A percentile compares a stretch with the other conserved stretches of the same genome.
Evolutionary conservation across 192 early-diverging fungal genomes (phyloP).

Genomic region (Backusella luteola): DNA sequence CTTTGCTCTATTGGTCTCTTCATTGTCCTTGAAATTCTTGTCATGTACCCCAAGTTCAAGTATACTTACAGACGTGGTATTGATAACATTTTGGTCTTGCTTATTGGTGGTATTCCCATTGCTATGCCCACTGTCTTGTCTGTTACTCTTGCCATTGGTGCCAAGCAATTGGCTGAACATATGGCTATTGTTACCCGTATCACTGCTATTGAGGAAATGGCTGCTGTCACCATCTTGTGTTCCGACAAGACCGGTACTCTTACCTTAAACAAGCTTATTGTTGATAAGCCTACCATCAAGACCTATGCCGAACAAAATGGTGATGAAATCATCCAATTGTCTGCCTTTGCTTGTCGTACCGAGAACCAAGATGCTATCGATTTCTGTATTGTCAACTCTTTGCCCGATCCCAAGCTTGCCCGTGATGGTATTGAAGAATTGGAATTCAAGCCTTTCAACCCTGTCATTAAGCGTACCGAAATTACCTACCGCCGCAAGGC

Average conservation of each 20-base stretch:
- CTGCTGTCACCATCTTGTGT: slow-evolving; percentile 79
- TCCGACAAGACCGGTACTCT: slow-evolving; percentile 94
- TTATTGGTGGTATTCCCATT: slow-evolving; percentile 80
- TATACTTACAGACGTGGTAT: slow-evolving; percentile 74
- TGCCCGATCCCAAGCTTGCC: slow-evolving; percentile 52
- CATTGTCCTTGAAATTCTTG: slow-evolving; percentile 64
- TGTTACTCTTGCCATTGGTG: slow-evolving; percentile 76
- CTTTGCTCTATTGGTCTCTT: slow-evolving; percentile 72
- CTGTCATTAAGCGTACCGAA: slow-evolving; percentile 74
- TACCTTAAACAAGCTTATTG: slow-evolving; percentile 79
- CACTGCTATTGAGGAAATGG: slow-evolving; percentile 76
- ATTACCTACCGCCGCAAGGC: slow-evolving; percentile 65
- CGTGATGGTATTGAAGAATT: slow-evolving; percentile 66
- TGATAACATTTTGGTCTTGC: slow-evolving; percentile 74
- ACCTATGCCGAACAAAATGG: slow-evolving; percentile 61
- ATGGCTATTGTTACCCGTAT: slow-evolving; percentile 79
- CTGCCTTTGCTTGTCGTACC: slow-evolving; percentile 71
- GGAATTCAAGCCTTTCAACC: slow-evolving; percentile 74
- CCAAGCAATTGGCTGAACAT: slow-evolving; percentile 77
- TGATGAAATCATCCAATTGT: slow-evolving; percentile 63
- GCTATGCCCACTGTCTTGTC: slow-evolving; percentile 77
- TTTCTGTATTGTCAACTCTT: slow-evolving; percentile 67
- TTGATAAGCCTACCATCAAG: slow-evolving; percentile 66
- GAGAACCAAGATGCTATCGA: slow-evolving; percentile 82
- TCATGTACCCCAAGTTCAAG: slow-evolving; percentile 66